Evolutionary conservation across 768 basidiomycete genomes (phyloP), one percentile per base, ranked within the genome.

Genomic region (Ephemerocybe angulata): DNA sequence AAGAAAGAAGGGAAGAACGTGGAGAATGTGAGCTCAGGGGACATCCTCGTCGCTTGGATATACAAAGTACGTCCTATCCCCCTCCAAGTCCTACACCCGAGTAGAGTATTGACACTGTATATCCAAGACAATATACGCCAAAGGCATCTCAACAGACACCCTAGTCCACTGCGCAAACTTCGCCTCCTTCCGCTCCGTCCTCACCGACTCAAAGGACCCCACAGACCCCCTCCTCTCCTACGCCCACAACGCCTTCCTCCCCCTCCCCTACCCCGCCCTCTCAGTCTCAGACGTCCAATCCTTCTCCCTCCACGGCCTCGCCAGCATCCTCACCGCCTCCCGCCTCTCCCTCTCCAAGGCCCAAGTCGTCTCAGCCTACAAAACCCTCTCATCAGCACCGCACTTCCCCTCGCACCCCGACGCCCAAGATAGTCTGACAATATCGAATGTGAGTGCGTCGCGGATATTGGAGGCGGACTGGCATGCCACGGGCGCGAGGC

Each of bases 381-480:
- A 67, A 44, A 43, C 61, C 22, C 49, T 68, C 27, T 58, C 53
- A 29, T 62, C 67, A 4, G 56, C 62, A 19, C 68, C 11, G 55
- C 65, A 3, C 10, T 71, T 74, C 60, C 75, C 73, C 0, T 63
- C 63, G 10, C 69, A 71, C 42, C 70, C 69, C 0, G 57, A 58
- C 21, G 73, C 72, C 6, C 56, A 72, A 27, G 75, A 76, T 50
- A 71, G 69, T 0, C 53, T 78, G 15, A 57, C 67, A 2, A 31
- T 77, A 1, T 75, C 73, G 29, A 75, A 76, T 55, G 72, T 76
- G 19, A 74, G 73, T 24, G 71, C 70, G 6, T 72, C 73, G 12
- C 67, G 72, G 17, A 76, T 75, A 30, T 38, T 76, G 11, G 73
- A 76, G 43, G 54, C 71, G 3, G 73, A 76, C 50, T 76, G 75